Evolutionary conservation across 78 protist genomes (phyloP), one percentile per base, ranked within the genome.

Genomic region (Dictyostelium citrinum): DNA sequence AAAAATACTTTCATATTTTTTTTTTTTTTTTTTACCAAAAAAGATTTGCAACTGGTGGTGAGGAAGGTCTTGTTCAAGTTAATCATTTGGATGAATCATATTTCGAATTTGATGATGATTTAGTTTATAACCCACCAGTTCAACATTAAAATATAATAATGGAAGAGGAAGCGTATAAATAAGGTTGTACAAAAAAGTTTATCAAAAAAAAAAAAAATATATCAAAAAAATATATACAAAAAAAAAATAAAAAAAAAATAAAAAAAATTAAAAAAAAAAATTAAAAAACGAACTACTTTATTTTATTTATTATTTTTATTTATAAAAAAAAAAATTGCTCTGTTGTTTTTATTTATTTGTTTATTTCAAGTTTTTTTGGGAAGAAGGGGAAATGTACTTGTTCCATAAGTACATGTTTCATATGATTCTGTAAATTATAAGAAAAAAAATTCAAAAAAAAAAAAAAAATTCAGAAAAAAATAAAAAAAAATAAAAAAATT

Each of bases 41-140:
- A 49, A 49, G 60, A 49, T 86, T 86, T 64, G 93, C 93, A 41
- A 86, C 93, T 45, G 93, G 93, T 78, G 93, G 93, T 31, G 93
- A 86, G 24, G 93, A 86, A 78, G 93, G 93, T 64, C 68, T 86
- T 14, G 84, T 86, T 78, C 68, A 55, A 58, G 33, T 86, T 14
- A 86, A 86, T 31, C 84, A 77, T 64, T 29, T 86, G 3, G 93
- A 86, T 46, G 71, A 39, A 58, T 78, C 84, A 0, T 86, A 86
- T 64, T 86, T 86, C 79, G 76, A 86, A 31, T 86, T 86, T 46
- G 93, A 86, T 68, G 71, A 35, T 11, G 93, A 86, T 78, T 45
- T 86, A 31, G 51, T 31, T 31, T 84, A 84, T 35, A 76, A 58
- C 29, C 31, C 68, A 22, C 68, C 68, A 58, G 29, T n/a, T n/a